A percentile compares a stretch with the other conserved stretches of the same genome.
Conservation (phyloP, 805 yeast genomes). For the Torulaspora maleeae region DNA sequence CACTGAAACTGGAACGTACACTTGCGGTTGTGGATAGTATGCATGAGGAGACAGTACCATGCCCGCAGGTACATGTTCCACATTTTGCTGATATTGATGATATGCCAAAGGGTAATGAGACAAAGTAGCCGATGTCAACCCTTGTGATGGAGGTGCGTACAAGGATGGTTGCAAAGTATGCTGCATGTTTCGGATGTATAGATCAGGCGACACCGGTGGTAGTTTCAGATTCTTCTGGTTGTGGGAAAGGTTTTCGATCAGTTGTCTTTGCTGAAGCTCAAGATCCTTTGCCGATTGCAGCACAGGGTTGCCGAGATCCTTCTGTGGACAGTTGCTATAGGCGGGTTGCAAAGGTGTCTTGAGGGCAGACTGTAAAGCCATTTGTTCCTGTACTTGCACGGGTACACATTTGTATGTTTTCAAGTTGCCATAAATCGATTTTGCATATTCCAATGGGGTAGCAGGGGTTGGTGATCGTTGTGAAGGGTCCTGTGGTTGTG, state of each 20-base stretch:
- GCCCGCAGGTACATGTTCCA: constrained; percentile 12
- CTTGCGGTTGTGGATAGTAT: constrained; percentile 14
- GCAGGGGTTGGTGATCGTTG: constrained; percentile 16
- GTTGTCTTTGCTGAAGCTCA: constrained; percentile 25
- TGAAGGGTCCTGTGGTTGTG: background rate
- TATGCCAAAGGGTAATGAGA: constrained; percentile 9
- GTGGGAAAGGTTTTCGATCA: constrained; percentile 22
- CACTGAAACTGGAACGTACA: constrained; percentile 12
- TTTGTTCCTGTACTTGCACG: constrained; percentile 21
- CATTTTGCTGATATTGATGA: constrained; percentile 13
- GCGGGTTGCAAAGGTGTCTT: constrained; percentile 7
- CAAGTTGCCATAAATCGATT: constrained; percentile 29
- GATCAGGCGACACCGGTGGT: constrained; percentile 14
- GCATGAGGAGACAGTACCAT: constrained; percentile 14
- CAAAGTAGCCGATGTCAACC: constrained; percentile 5
- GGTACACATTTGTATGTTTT: constrained; percentile 32
- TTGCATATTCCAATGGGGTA: constrained; percentile 32
- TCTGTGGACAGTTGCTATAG: constrained; percentile 1
- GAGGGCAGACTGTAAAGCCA: background rate
- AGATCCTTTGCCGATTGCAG: constrained; percentile 22
- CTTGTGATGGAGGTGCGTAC: constrained; percentile 12
- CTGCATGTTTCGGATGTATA: constrained; percentile 11
- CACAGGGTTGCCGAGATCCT: constrained; percentile 8
- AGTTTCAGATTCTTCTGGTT: constrained; percentile 7
- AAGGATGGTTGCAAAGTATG: constrained; percentile 10